Evolutionary conservation across 1,139 yeast genomes (phyloP), one percentile per base, ranked within the genome.

Genomic region (Magnusiomyces suaveolens): DNA sequence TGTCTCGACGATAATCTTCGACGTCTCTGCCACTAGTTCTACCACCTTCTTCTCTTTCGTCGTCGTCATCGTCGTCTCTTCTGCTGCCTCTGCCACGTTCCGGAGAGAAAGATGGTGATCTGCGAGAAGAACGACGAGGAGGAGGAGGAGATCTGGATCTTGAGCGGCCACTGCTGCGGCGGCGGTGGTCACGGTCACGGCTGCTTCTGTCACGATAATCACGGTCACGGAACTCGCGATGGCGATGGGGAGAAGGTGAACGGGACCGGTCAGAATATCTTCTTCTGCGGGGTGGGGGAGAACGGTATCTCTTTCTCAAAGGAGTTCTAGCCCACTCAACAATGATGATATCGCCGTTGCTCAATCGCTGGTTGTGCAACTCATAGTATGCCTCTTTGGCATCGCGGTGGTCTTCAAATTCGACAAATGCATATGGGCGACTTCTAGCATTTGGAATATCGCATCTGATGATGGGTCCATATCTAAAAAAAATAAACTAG

Each of bases 401-500:
- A 63, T 81, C 84, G 59, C 79, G 79, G 21, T 72, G 67, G 56
- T 75, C 78, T 63, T 79, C 78, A 64, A 76, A 84, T 64, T 83
- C 87, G 38, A 84, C 87, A 69, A 83, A 84, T n/a, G 88, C 89
- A 63, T 76, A 83, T 61, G 83, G 63, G 56, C 79, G 78, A 32
- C 79, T 74, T 68, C 83, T 77, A 56, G 87, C 84, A 54, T 87
- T 87, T 41, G 87, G 84, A 56, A 83, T 81, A 62, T 81, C 87
- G 58, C 84, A 80, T 67, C 87, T 76, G 54, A 81, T 80, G 52
- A 83, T 71, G 60, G 78, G 79, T 50, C 89, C 89, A 62, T 68
- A 81, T 66, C 86, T 81, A 48, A 10, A 26, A 49, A 36, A 24
- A 8, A 24, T 52, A 24, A 50, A 43, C 43, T n/a, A 41, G 18